Conservation (phyloP, 2,329 filamentous ascomycete species). For the Tolypocladium tundrense region DNA sequence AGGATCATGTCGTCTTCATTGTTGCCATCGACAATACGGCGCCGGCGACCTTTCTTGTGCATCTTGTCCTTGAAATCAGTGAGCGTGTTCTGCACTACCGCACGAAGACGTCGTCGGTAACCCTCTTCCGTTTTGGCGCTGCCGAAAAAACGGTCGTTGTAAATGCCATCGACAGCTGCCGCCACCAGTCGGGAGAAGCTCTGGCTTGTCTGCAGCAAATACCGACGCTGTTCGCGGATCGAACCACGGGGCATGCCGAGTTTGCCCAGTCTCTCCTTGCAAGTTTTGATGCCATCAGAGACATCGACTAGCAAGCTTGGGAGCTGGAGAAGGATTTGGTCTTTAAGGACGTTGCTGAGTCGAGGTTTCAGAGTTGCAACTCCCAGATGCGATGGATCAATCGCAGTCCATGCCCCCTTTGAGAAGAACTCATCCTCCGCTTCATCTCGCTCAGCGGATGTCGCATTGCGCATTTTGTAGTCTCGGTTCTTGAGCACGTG, state of each 20-base stretch:
- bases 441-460: slow-evolving; percentile 23
- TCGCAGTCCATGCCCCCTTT: slow-evolving; percentile 24
- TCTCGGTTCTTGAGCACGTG: slow-evolving; percentile 39
- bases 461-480: slow-evolving; percentile 15
- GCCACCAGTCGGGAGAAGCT: slow-evolving; percentile 32
- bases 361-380: slow-evolving; percentile 34
- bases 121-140: slow-evolving; percentile 17
- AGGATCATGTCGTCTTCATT: neutral
- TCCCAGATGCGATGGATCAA: slow-evolving; percentile 30
- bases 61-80: slow-evolving; percentile 34
- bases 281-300: slow-evolving; percentile 20
- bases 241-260: slow-evolving; percentile 40
- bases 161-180: slow-evolving; percentile 39
- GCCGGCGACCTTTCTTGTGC: slow-evolving; percentile 27
- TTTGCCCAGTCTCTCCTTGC: slow-evolving; percentile 25
- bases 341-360: slow-evolving; percentile 39
- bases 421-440: slow-evolving; percentile 34
- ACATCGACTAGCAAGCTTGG: slow-evolving; percentile 35
- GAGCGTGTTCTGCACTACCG: slow-evolving; percentile 35
- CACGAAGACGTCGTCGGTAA: slow-evolving; percentile 37
- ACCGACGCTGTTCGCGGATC: slow-evolving; percentile 33
- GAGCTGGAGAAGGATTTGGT: slow-evolving; percentile 35
- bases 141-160: slow-evolving; percentile 40
- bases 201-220: slow-evolving; percentile 35
- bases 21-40: slow-evolving; percentile 16